phyloP scores from a whole-genome alignment of 257 asterid species.

The Plantago elongata region DNA sequence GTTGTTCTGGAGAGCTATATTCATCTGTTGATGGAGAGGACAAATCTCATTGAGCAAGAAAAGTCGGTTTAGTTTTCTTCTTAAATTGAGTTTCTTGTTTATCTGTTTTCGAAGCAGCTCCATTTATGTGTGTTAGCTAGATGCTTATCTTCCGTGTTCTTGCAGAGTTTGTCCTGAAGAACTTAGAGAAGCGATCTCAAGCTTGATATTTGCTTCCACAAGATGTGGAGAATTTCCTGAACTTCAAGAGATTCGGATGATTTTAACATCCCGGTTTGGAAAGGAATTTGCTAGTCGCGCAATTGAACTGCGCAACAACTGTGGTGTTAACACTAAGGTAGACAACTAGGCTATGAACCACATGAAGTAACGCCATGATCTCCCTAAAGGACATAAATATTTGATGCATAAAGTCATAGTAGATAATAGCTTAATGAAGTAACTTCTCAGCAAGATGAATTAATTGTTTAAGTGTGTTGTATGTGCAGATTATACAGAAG shows the following conservation, averaged over 20 bases:
- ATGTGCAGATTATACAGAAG: conserved; percentile 61
- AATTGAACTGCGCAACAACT: conserved; percentile 69
- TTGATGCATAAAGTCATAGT: not conserved
- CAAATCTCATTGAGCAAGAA: conserved; percentile 50
- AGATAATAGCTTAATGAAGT: too few relatives aligned
- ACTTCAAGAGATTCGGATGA: conserved; percentile 61
- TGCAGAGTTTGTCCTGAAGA: conserved; percentile 79
- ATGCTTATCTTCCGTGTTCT: not conserved
- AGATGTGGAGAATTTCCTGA: conserved; percentile 97
- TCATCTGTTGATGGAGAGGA: conserved; percentile 53
- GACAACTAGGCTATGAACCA: not conserved
- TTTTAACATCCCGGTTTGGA: conserved; percentile 52
- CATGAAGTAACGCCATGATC: too few relatives aligned
- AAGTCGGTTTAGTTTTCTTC: conserved; percentile 33
- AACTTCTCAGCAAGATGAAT: not conserved
- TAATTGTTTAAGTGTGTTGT: not conserved
- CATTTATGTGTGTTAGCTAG: not conserved
- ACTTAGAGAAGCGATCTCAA: conserved; percentile 57
- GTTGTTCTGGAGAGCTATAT: conserved; percentile 60
- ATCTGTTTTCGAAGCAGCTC: too few relatives aligned
- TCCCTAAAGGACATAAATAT: too few relatives aligned
- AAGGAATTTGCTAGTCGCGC: conserved; percentile 64
- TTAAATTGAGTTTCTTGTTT: not conserved
- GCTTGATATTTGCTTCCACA: conserved; percentile 65
- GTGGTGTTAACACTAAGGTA: conserved; percentile 84